Evolutionary conservation across 2,329 filamentous ascomycete species (phyloP).

Genomic region (Epichloe glyceriae): DNA sequence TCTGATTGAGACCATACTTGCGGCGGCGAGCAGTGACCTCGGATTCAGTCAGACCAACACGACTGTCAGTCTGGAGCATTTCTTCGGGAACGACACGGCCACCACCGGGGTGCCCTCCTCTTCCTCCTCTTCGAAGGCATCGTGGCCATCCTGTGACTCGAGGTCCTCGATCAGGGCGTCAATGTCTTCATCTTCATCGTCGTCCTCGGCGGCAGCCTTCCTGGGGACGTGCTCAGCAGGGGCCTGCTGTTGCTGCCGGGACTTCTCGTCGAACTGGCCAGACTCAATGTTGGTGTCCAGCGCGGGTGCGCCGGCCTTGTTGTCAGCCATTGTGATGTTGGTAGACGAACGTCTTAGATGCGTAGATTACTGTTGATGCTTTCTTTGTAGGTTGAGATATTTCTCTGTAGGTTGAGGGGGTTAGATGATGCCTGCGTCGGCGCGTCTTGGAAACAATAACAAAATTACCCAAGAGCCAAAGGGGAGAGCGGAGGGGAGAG

Average conservation of each 20-base stretch:
- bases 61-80: slow-evolving; percentile 63
- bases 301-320: slow-evolving; percentile 39
- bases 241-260: slow-evolving; percentile 16
- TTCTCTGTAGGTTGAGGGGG: slow-evolving; percentile 2
- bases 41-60: slow-evolving; percentile 55
- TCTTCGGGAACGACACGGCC: slow-evolving; percentile 58
- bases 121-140: slow-evolving; percentile 49
- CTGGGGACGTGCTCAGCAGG: slow-evolving; percentile 21
- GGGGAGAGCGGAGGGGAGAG: slow-evolving; percentile 8
- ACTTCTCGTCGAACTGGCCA: slow-evolving; percentile 54
- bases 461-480: slow-evolving; percentile 5
- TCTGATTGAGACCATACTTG: slow-evolving; percentile 74
- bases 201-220: slow-evolving; percentile 43
- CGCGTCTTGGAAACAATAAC: slow-evolving; percentile 1
- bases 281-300: slow-evolving; percentile 53
- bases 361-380: not conserved
- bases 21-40: slow-evolving; percentile 53
- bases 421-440: not conserved
- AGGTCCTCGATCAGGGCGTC: slow-evolving; percentile 80
- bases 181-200: slow-evolving; percentile 67
- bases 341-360: not conserved
- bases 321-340: slow-evolving; percentile 37
- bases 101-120: slow-evolving; percentile 33
- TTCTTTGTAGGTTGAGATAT: slow-evolving; percentile 2
- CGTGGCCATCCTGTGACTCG: slow-evolving; percentile 65